These are phyloP conservation scores for Lobosporangium transversale DNA, from an alignment of 192 early-diverging fungal species.

Conservation along the genomic window DNA sequence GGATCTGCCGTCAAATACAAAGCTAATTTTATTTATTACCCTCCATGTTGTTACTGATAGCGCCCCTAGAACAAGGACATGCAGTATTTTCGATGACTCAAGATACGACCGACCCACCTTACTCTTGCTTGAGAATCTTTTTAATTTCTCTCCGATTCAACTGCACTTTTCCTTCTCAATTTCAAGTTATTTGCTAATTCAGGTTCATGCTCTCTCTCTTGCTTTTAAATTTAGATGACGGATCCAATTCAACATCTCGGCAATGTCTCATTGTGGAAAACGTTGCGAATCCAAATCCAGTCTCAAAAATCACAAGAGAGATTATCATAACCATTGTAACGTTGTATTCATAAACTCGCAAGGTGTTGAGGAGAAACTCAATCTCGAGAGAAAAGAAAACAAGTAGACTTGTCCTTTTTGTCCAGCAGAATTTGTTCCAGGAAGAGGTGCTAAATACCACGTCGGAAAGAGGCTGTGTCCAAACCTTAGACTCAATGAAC, in stretches of 20 bases:
- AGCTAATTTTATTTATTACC: no score
- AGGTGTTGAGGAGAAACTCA: neutral
- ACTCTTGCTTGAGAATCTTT: neutral
- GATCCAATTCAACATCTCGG: neutral
- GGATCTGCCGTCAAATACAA: no score
- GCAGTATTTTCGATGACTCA: no score
- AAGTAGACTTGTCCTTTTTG: neutral
- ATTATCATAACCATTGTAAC: neutral
- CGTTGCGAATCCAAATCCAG: neutral
- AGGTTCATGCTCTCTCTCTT: neutral
- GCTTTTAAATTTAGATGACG: neutral
- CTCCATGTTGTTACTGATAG: no score
- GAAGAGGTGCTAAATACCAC: neutral
- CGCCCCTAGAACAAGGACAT: no score
- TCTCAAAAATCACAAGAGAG: neutral
- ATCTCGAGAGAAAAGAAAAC: neutral
- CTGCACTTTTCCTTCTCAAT: neutral
- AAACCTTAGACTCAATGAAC: neutral
- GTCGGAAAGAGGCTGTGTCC: constrained; percentile 1
- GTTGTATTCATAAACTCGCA: neutral
- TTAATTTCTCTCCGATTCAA: neutral
- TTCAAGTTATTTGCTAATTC: neutral
- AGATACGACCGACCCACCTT: no score
- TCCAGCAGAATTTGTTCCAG: neutral
- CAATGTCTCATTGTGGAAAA: neutral